Base-by-base conservation (phyloP, 352 stramenopile genomes). In the Phytopythium helicoides region DNA sequence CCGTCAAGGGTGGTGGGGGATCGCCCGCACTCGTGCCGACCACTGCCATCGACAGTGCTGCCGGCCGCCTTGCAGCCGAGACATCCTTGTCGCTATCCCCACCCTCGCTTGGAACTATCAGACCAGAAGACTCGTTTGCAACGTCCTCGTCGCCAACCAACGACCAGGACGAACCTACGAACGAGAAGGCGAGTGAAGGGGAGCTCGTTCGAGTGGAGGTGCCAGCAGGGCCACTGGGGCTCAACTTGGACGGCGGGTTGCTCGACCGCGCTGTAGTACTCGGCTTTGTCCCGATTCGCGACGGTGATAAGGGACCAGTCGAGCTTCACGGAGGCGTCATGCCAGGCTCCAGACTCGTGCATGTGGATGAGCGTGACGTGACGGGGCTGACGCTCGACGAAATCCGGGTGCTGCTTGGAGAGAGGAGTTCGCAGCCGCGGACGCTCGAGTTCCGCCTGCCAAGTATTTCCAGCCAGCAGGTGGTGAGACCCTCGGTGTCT, bases 361-460 rank as follows among this genome's bases (percentile, higher is more conserved):
- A 70, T 35, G 75, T 92, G 47, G 87, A 92, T 49, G 76, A 67
- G 25, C 41, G 74, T 33, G 76, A 92, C 58, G 75, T 92, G 7
- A 76, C 71, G 8, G 41, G 49, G 8, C 54, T 59, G 45, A 48
- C 69, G 16, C 62, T 87, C 1, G 58, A 68, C 19, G 68, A 76
- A 2, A 76, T 92, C 51, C 71, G 63, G 16, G 47, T 58, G 6
- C 63, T 56, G n/a, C 63, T 89, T 15, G 61, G 66, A 9, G 66
- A 64, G 9, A 48, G 68, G 22, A 69, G 60, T 34, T 53, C 35
- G 6, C 53, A 71, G 41, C 36, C 67, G 16, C 73, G 74, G 22
- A 54, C 45, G 9, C 60, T 91, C 16, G 67, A 60, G 34, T 91
- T 91, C 49, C 60, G 58, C 0, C 52, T 82, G 28, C 74, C 77